Conservation (phyloP, 2,329 filamentous ascomycete genomes). For the Parafenestella ontariensis region DNA sequence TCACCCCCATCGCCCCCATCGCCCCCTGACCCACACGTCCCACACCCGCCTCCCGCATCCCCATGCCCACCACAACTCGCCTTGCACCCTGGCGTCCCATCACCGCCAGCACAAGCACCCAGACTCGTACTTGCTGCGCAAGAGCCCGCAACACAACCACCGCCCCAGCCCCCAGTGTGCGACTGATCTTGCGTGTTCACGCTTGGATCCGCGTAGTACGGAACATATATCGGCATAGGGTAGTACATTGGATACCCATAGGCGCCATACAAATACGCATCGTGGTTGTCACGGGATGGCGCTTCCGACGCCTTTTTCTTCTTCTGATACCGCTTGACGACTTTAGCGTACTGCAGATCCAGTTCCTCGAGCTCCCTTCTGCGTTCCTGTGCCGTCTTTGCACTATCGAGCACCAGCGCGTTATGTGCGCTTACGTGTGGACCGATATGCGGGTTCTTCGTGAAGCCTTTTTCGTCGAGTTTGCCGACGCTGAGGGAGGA, state of each 20-base stretch:
- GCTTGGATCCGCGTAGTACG: slow-evolving; percentile 55
- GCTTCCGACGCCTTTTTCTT: slow-evolving; percentile 46
- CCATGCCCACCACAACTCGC: slow-evolving; percentile 32
- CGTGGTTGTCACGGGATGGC: slow-evolving; percentile 41
- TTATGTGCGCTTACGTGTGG: slow-evolving; percentile 79
- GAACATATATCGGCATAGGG: slow-evolving; percentile 51
- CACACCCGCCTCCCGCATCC: slow-evolving; percentile 51
- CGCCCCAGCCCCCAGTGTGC: slow-evolving; percentile 52
- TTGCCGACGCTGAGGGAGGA: slow-evolving; percentile 10
- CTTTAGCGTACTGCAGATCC: slow-evolving; percentile 63
- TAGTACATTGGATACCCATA: slow-evolving; percentile 55
- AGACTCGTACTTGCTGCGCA: slow-evolving; percentile 53
- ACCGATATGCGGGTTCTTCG: slow-evolving; percentile 61
- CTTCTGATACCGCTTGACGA: slow-evolving; percentile 40
- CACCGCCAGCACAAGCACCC: slow-evolving; percentile 23
- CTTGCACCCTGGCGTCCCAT: slow-evolving; percentile 31
- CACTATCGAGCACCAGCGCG: slow-evolving; percentile 58
- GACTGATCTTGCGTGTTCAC: slow-evolving; percentile 39
- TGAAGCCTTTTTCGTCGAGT: slow-evolving; percentile 27
- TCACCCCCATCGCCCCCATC: slow-evolving; percentile 59
- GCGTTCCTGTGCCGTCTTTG: slow-evolving; percentile 7
- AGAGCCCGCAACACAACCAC: slow-evolving; percentile 57
- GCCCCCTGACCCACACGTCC: slow-evolving; percentile 51
- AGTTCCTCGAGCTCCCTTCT: slow-evolving; percentile 49
- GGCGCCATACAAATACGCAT: slow-evolving; percentile 43